Conservation (phyloP, 2,329 filamentous ascomycete species). For the Xylaria sp. region DNA sequence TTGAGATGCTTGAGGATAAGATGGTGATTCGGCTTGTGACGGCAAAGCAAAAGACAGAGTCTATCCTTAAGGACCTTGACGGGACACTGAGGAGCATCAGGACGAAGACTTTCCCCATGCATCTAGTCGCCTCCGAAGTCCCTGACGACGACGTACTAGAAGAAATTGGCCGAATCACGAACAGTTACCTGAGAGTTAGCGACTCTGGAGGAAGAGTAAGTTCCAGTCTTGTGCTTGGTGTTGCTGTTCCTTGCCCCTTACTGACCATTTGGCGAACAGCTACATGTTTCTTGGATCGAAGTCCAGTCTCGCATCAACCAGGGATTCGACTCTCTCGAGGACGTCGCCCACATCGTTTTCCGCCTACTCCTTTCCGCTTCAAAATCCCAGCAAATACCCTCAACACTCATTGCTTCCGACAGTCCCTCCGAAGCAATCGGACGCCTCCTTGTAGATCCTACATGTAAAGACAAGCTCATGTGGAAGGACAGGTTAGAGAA, state of each 20-base stretch:
- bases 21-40: constrained; percentile 35
- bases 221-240: not conserved
- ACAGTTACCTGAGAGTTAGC: constrained; percentile 23
- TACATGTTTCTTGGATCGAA: constrained; percentile 41
- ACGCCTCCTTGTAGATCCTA: constrained; percentile 31
- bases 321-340: constrained; percentile 31
- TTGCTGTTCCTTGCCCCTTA: not conserved
- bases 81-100: constrained; percentile 27
- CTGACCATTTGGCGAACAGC: constrained; percentile 17
- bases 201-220: constrained; percentile 25
- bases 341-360: constrained; percentile 40
- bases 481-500: constrained; percentile 35
- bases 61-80: constrained; percentile 34
- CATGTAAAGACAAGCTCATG: constrained; percentile 29
- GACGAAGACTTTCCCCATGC: constrained; percentile 24
- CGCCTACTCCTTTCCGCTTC: constrained; percentile 40
- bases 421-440: constrained; percentile 16
- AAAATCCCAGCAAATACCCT: constrained; percentile 20
- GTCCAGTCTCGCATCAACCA: constrained; percentile 13
- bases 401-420: constrained; percentile 22
- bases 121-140: constrained; percentile 23
- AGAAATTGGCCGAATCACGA: constrained; percentile 37
- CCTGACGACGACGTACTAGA: constrained; percentile 30
- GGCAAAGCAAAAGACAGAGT: constrained; percentile 34
- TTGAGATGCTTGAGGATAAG: constrained; percentile 33